Conservation (phyloP, 148 eudicot genomes). For the Chenopodium album region DNA sequence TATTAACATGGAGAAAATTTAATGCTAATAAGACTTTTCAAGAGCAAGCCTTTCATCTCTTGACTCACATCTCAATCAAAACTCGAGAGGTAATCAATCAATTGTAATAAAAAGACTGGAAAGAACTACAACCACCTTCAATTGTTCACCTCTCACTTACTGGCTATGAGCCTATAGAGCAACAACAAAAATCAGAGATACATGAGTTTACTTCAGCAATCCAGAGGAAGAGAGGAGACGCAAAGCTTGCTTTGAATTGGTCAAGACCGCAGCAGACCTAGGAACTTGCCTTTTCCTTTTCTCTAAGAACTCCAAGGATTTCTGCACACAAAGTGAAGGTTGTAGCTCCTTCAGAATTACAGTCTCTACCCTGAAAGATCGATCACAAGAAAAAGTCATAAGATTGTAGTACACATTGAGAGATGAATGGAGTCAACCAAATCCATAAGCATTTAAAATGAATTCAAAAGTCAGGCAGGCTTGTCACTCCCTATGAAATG, state of each 20-base stretch:
- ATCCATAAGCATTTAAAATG: neutral
- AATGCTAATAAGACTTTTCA: neutral
- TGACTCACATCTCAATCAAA: neutral
- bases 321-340: slow-evolving; percentile 67
- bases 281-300: slow-evolving; percentile 62
- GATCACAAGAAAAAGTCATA: neutral
- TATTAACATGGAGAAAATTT: neutral
- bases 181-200: neutral
- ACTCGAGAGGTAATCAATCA: neutral
- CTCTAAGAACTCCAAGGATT: slow-evolving; percentile 73
- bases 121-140: slow-evolving; percentile 7
- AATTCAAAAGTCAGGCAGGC: neutral
- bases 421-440: no score
- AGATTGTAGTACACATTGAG: neutral
- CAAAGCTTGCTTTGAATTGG: slow-evolving; percentile 80
- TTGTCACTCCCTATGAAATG: neutral
- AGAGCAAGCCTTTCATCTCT: neutral
- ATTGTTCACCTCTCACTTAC: neutral
- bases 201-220: slow-evolving; percentile 43
- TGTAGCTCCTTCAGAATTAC: slow-evolving; percentile 70
- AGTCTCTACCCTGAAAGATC: slow-evolving; percentile 49
- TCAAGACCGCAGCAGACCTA: slow-evolving; percentile 76
- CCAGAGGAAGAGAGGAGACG: slow-evolving; percentile 72
- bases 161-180: neutral
- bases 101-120: neutral